Evolutionary conservation across 140 eudicot species (phyloP), one percentile per base, ranked within the genome.

Genomic region (Flaveria floridana): DNA sequence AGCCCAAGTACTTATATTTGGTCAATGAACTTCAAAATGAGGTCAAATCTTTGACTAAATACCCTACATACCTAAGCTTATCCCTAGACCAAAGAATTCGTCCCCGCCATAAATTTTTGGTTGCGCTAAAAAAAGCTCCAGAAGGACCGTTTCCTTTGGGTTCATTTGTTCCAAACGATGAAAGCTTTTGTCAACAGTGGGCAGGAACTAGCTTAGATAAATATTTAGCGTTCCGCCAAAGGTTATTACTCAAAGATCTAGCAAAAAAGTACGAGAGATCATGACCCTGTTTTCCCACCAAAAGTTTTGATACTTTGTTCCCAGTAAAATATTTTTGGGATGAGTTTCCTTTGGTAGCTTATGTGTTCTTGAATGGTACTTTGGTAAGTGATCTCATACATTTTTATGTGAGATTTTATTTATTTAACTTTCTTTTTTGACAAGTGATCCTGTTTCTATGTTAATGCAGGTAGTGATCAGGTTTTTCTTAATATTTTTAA

Each of bases 171-270:
- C 99, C 97, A 67, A 86, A 91, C 16, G 99, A 94, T 74, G 99
- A 90, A 84, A 76, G 78, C 70, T 94, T 94, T 77, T 94, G 99
- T 81, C 94, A 85, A 85, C 91, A 94, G 66, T 94, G 99, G 99
- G 97, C 98, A 2, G 86, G 91, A 76, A 90, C 96, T 70, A 90
- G 90, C 70, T 63, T 90, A 59, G 97, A 94, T 74, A 88, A 88
- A 75, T 94, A 94, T 77, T 56, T 94, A 68, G 99, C 86, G 15
- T 94, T 94, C 73, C 89, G 99, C 47, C 94, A 94, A 85, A 78
- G 84, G 59, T 80, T 94, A 65, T 69, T 86, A 51, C 94, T 88
- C 37, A 85, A 87, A 86, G 97, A 90, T 56, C 74, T 88, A 7
- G 99, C 95, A 2, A 85, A 85, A 81, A 94, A 94, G 44, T 88